Evolutionary conservation across 1,284 basidiomycete species (phyloP), one percentile per base, ranked within the genome.

Genomic region (Melampsora americana): DNA sequence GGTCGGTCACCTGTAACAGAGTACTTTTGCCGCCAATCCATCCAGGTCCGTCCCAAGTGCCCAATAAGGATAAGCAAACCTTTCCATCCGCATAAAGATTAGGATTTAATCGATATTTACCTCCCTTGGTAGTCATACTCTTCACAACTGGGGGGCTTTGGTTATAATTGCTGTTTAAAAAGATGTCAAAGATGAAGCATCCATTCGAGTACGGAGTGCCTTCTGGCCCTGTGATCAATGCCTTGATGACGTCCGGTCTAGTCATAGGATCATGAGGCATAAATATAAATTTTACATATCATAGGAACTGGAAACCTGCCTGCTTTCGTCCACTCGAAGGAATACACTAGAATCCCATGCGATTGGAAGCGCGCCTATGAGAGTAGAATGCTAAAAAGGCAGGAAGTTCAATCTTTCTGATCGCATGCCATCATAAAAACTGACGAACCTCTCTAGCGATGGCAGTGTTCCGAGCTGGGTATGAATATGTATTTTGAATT

Each of bases 61-160:
- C 93, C n/a, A 95, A 86, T 32, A 95, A 84, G 46, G 90, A 92
- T 56, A 95, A 83, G 82, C 93, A 95, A 18, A 96, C 93, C 85
- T 96, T 95, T 39, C 90, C 91, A 80, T 93, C 90, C 62, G 90
- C 90, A 81, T 93, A 95, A 32, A 95, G 85, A 81, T 95, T 95
- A 3, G 93, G 93, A 80, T 95, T 95, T 84, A 93, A 93, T 32
- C 93, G 88, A 83, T 86, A 94, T 83, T 88, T 90, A 32, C 93
- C 93, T 1, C 91, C 92, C 78, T 92, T 90, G 0, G 93, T 95
- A 71, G 92, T 95, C 89, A 95, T 92, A 79, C 91, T 92, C 83
- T 93, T 93, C 69, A 93, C 91, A 77, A 85, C 89, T 1, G 92
- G 92, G 7, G 92, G 90, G 28, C 86, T 85, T 79, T 89, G 90